Conservation (phyloP, 2,329 filamentous ascomycete genomes). For the Davidsoniella neocaledoniae region DNA sequence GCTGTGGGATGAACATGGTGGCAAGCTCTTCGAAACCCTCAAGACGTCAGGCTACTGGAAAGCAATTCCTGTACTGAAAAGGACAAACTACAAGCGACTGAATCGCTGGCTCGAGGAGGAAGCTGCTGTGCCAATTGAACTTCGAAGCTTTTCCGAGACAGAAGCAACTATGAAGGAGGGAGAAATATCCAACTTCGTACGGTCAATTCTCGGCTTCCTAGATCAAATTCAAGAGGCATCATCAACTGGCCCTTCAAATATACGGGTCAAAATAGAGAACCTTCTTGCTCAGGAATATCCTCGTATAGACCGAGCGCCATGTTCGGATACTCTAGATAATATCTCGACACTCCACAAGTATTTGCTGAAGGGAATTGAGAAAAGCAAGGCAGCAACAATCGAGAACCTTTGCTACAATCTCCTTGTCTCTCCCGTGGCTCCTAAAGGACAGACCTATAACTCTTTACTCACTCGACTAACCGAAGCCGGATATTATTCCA, state of each 20-base stretch:
- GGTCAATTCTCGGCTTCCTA: conserved; percentile 8
- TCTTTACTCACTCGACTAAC: conserved; percentile 51
- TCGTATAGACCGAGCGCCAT: not conserved
- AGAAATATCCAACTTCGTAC: conserved; percentile 10
- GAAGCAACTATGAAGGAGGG: conserved; percentile 1
- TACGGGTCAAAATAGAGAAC: conserved; percentile 6
- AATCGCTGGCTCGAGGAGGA: conserved; percentile 9
- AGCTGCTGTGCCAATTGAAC: not conserved
- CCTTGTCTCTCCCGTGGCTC: conserved; percentile 41
- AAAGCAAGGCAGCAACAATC: conserved; percentile 15
- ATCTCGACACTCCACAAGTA: conserved; percentile 7
- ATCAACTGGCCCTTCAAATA: not conserved
- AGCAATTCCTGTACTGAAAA: conserved; percentile 9
- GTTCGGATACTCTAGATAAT: not conserved
- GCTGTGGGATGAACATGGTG: conserved; percentile 9
- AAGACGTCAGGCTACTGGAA: conserved; percentile 8
- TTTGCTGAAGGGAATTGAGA: conserved; percentile 6
- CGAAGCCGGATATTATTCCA: conserved; percentile 28
- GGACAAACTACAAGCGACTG: conserved; percentile 11
- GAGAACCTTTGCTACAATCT: conserved; percentile 49
- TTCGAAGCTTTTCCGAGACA: conserved; percentile 3
- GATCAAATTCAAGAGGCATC: not conserved
- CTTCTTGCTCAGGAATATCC: conserved; percentile 10
- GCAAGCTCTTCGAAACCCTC: conserved; percentile 8
- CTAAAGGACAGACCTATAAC: conserved; percentile 55